Evolutionary conservation across 2,329 filamentous ascomycete species (phyloP).

Genomic region (Curvularia sp.): DNA sequence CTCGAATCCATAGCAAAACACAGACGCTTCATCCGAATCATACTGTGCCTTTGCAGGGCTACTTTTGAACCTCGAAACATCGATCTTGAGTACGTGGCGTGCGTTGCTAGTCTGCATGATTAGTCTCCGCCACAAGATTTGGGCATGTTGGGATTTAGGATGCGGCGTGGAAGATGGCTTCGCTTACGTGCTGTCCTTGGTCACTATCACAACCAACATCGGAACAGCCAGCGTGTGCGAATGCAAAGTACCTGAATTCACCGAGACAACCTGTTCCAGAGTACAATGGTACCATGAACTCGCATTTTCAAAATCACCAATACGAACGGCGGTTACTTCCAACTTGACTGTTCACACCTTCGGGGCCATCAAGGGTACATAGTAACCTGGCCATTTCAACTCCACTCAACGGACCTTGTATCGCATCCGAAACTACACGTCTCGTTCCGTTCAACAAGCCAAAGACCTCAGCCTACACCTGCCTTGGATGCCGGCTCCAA

Average conservation of each 20-base stretch:
- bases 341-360: neutral
- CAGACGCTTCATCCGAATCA: conserved; percentile 54
- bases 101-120: conserved; percentile 27
- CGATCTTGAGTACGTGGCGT: conserved; percentile 31
- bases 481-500: neutral
- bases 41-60: conserved; percentile 52
- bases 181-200: conserved; percentile 36
- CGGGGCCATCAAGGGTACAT: neutral
- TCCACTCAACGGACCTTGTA: neutral
- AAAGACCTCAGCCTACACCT: neutral
- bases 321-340: neutral
- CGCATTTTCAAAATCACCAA: neutral
- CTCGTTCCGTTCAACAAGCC: neutral
- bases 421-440: neutral
- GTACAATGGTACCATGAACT: neutral
- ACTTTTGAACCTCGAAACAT: conserved; percentile 44
- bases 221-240: conserved; percentile 4
- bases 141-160: conserved; percentile 30
- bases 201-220: conserved; percentile 11
- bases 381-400: neutral
- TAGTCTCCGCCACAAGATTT: conserved; percentile 34
- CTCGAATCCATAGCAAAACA: conserved; percentile 75
- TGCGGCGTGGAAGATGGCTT: conserved; percentile 33
- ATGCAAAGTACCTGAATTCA: neutral
- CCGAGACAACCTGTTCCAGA: neutral